Percentiles rank a stretch among this genome's conserved stretches.
Evolutionary conservation across 2,329 filamentous ascomycete species (phyloP).

Genomic region (Trichophaea hybrida): DNA sequence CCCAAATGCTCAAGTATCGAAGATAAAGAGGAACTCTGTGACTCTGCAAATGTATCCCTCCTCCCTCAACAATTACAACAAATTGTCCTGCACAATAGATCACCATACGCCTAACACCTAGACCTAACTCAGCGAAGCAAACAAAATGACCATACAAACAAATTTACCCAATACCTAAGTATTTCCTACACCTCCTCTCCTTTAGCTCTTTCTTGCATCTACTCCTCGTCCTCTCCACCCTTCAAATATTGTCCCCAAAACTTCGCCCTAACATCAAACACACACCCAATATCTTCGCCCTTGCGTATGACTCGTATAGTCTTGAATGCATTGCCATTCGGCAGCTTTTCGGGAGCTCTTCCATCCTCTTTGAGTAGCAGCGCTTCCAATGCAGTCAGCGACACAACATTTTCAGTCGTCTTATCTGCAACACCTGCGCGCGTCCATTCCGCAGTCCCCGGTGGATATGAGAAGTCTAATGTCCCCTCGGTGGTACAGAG

Average conservation of each 20-base stretch:
- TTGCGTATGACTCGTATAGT: constrained; percentile 17
- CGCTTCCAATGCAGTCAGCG: constrained; percentile 15
- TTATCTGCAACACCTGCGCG: constrained; percentile 12
- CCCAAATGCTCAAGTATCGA: too few species aligned
- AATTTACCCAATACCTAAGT: neutral
- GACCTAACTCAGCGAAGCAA: neutral
- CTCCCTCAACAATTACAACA: too few species aligned
- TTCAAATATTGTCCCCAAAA: constrained; percentile 7
- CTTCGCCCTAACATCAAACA: constrained; percentile 19
- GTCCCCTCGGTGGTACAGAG: constrained; percentile 10
- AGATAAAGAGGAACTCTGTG: too few species aligned
- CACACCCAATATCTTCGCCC: constrained; percentile 19
- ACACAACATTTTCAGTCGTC: constrained; percentile 9
- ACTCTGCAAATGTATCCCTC: too few species aligned
- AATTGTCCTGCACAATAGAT: too few species aligned
- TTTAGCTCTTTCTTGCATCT: neutral
- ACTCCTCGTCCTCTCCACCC: neutral
- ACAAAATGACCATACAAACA: neutral
- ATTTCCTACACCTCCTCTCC: neutral
- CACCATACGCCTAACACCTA: too few species aligned
- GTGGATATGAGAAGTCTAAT: constrained; percentile 18
- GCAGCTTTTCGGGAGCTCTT: constrained; percentile 9
- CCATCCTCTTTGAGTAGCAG: constrained; percentile 17
- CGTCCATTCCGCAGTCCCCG: constrained; percentile 12
- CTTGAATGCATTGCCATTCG: constrained; percentile 24